Conservation (phyloP, 1,284 basidiomycete genomes). For the Wallemia hederae region DNA sequence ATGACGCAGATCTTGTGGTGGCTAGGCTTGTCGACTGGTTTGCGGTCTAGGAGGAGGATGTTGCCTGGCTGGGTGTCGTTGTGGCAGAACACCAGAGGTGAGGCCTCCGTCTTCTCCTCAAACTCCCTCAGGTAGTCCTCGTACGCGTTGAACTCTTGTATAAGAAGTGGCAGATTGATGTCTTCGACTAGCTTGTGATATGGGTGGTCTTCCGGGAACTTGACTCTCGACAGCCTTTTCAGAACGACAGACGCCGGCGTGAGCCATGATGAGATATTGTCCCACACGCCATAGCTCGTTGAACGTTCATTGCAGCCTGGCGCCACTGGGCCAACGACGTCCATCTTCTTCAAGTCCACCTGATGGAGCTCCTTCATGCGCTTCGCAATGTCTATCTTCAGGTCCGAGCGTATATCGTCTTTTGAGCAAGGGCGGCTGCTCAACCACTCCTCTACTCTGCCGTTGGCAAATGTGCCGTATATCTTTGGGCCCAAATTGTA, state of each 20-base stretch:
- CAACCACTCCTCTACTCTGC: constrained; percentile 76
- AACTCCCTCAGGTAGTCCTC: constrained; percentile 34
- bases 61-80: constrained; percentile 89
- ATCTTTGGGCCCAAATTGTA: constrained; percentile 71
- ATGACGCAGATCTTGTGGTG: constrained; percentile 55
- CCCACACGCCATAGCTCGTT: constrained; percentile 21
- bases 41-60: constrained; percentile 35
- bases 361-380: constrained; percentile 80
- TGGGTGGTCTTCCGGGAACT: constrained; percentile 4
- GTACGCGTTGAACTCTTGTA: constrained; percentile 32
- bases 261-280: constrained; percentile 35
- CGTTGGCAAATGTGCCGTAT: constrained; percentile 76
- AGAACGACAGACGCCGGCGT: constrained; percentile 28
- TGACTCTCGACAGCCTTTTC: constrained; percentile 3
- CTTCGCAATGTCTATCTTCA: constrained; percentile 54
- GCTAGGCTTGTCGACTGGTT: constrained; percentile 19
- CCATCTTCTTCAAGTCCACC: constrained; percentile 40
- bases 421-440: constrained; percentile 49
- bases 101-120: constrained; percentile 26
- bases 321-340: constrained; percentile 14
- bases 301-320: constrained; percentile 1
- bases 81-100: constrained; percentile 25
- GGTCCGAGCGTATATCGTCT: constrained; percentile 36
- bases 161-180: constrained; percentile 35
- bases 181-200: constrained; percentile 16